A percentile compares a stretch with the other conserved stretches of the same genome.
Conservation (phyloP, 2,329 filamentous ascomycete genomes). For the Ceratocystis variospora region DNA sequence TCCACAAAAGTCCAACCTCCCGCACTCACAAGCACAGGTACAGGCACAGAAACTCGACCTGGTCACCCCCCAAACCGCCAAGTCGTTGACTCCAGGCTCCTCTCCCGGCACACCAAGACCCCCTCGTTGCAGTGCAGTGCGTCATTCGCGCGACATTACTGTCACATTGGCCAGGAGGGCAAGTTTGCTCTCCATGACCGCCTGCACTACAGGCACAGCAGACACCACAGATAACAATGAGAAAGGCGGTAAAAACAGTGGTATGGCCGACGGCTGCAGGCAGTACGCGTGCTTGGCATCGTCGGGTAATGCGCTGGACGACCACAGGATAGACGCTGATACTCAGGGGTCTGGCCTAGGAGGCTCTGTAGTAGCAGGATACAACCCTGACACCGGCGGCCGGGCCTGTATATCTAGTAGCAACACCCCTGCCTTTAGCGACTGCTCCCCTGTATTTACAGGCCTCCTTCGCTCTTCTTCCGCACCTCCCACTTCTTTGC, state of each 20-base stretch:
- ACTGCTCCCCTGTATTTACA: neutral
- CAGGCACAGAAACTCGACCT: neutral
- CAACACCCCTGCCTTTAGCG: neutral
- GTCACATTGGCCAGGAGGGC: neutral
- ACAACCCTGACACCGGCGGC: neutral
- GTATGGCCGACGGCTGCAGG: neutral
- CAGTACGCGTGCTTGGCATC: neutral
- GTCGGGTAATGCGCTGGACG: neutral
- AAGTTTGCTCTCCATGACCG: neutral
- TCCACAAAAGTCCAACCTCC: no score
- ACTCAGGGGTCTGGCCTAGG: neutral
- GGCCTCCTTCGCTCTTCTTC: neutral
- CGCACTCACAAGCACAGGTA: no score
- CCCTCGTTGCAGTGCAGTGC: neutral
- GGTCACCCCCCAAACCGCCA: neutral
- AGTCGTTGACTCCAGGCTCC: neutral
- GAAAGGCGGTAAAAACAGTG: constrained; percentile 1
- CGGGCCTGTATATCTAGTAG: neutral
- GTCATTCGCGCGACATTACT: neutral
- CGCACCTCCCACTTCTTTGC: neutral
- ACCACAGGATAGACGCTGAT: neutral
- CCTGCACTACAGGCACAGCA: neutral
- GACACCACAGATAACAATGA: no score
- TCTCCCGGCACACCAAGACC: constrained; percentile 2
- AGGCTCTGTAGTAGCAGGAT: no score